Conservation (phyloP, 75 land plant genomes). For the Cryptomeria japonica region DNA sequence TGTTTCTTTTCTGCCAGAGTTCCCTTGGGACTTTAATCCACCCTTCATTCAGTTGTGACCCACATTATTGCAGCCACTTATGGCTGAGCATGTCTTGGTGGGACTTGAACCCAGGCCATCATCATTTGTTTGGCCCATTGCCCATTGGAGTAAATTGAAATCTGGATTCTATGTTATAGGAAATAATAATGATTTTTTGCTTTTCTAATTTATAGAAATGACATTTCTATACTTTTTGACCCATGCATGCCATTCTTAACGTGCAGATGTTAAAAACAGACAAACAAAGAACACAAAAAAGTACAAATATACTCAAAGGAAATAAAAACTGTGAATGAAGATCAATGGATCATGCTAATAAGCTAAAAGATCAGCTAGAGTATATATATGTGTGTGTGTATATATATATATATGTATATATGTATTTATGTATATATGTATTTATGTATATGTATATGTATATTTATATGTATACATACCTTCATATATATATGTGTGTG, state of each 20-base stretch:
- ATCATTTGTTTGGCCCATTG: background rate
- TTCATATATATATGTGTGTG: too few relatives aligned
- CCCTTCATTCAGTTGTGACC: background rate
- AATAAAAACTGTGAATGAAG: background rate
- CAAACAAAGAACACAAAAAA: background rate
- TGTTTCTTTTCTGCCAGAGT: background rate
- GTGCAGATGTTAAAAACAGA: background rate
- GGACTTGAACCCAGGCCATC: background rate
- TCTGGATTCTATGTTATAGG: background rate
- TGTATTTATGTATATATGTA: too few relatives aligned
- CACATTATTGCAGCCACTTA: background rate
- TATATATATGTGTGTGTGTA: background rate
- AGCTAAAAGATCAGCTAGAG: background rate
- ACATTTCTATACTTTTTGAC: background rate
- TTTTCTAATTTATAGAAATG: background rate
- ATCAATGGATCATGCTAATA: too few relatives aligned
- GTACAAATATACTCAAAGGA: background rate
- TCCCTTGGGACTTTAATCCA: background rate
- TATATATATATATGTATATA: too few relatives aligned
- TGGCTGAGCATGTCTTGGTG: background rate
- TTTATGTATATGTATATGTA: background rate
- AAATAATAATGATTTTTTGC: background rate
- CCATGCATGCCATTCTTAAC: background rate
- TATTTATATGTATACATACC: too few relatives aligned
- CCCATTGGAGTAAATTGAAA: background rate